Evolutionary conservation across 208 protist genomes (phyloP).

Genomic region (Kentomonas sorsogonicus): DNA sequence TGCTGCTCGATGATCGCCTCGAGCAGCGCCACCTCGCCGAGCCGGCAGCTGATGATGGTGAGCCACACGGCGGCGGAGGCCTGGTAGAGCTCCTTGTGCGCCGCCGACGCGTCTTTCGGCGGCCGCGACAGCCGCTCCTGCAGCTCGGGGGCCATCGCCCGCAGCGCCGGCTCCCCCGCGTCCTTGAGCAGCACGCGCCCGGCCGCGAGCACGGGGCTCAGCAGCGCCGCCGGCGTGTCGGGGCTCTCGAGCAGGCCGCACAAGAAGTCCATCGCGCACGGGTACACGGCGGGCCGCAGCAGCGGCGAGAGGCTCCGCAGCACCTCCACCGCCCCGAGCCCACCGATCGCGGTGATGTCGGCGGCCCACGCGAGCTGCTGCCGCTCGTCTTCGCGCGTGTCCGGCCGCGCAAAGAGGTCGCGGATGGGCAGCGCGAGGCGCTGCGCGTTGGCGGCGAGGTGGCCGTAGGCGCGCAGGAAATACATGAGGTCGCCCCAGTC

Average conservation of each 20-base stretch:
- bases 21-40: conserved; percentile 74
- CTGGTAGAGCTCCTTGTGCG: conserved; percentile 85
- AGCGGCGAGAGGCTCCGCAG: conserved; percentile 58
- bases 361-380: conserved; percentile 59
- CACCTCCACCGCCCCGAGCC: conserved; percentile 50
- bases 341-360: conserved; percentile 53
- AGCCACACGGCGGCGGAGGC: conserved; percentile 85
- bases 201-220: conserved; percentile 56
- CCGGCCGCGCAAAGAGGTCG: conserved; percentile 45
- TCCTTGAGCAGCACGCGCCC: conserved; percentile 69
- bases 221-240: conserved; percentile 52
- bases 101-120: conserved; percentile 68
- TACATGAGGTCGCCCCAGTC: conserved; percentile 84
- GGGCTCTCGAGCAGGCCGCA: conserved; percentile 59
- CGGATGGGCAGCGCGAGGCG: conserved; percentile 55
- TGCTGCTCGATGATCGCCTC: conserved; percentile 87
- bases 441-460: conserved; percentile 40
- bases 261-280: conserved; percentile 66
- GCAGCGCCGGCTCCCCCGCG: conserved; percentile 42
- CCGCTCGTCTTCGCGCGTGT: conserved; percentile 32
- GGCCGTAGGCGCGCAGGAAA: conserved; percentile 65
- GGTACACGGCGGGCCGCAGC: conserved; percentile 39
- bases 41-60: conserved; percentile 82
- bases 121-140: conserved; percentile 72
- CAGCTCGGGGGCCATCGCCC: conserved; percentile 51